Conservation (phyloP, 352 stramenopile genomes). For the Pythium monospermum region DNA sequence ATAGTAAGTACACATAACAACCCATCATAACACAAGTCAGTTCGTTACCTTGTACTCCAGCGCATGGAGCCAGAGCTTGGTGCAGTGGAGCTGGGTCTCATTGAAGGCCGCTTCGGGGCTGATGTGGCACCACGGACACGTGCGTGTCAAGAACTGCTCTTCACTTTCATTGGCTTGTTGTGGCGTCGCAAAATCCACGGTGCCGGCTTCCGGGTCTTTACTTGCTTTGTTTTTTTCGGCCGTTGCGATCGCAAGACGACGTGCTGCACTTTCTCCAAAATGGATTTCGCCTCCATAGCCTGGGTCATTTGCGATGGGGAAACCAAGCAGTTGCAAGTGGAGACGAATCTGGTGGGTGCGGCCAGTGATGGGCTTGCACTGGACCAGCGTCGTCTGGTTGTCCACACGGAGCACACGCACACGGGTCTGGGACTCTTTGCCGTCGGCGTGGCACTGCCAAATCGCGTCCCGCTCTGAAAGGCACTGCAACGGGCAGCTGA, state of each 20-base stretch:
- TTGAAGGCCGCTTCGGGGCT: constrained; percentile 68
- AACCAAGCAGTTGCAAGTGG: constrained; percentile 91
- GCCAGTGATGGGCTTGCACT: constrained; percentile 93
- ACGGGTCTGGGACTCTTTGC: constrained; percentile 74
- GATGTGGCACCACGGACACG: constrained; percentile 69
- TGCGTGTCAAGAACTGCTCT: constrained; percentile 70
- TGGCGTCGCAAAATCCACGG: constrained; percentile 49
- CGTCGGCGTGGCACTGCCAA: constrained; percentile 78
- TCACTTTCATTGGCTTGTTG: constrained; percentile 56
- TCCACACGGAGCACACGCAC: constrained; percentile 55
- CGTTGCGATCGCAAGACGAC: constrained; percentile 37
- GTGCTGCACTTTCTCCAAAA: constrained; percentile 69
- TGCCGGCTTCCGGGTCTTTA: constrained; percentile 28
- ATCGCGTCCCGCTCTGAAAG: constrained; percentile 77
- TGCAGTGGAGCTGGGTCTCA: constrained; percentile 81
- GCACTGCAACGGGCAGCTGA: constrained; percentile 82
- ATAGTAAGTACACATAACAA: no score
- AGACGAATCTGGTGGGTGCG: constrained; percentile 97
- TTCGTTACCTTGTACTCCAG: constrained; percentile 78
- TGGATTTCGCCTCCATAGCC: constrained; percentile 95
- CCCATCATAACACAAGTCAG: neutral
- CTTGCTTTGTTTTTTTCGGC: constrained; percentile 35
- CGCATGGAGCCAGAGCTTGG: constrained; percentile 83
- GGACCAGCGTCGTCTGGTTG: constrained; percentile 80
- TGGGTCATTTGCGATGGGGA: constrained; percentile 96